Evolutionary conservation across 352 stramenopile species (phyloP).

Genomic region (Pythium monospermum): DNA sequence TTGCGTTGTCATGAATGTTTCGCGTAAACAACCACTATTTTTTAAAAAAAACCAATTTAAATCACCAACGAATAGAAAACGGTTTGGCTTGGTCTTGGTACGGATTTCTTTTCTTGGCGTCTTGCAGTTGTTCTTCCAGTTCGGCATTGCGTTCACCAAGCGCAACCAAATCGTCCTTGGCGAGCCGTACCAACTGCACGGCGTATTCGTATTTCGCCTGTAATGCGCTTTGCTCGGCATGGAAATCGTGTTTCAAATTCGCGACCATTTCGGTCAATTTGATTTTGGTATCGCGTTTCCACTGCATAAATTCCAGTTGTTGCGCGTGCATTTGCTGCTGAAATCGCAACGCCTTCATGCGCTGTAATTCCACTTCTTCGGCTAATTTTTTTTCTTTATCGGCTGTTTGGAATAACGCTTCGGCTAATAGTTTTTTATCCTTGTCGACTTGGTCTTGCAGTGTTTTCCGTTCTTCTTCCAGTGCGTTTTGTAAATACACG

Average conservation of each 20-base stretch:
- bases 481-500: conserved; percentile 44
- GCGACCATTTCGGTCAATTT: conserved; percentile 46
- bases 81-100: conserved; percentile 11
- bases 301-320: conserved; percentile 54
- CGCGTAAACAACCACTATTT: background rate
- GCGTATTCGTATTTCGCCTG: conserved; percentile 47
- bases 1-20: background rate
- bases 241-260: conserved; percentile 48
- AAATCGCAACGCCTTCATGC: conserved; percentile 35
- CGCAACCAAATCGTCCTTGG: conserved; percentile 56
- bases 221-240: conserved; percentile 39
- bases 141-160: conserved; percentile 49
- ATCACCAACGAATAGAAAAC: conserved; percentile 14
- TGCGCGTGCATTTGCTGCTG: conserved; percentile 55
- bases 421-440: conserved; percentile 47
- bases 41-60: background rate
- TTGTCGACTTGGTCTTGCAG: conserved; percentile 58
- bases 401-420: conserved; percentile 40
- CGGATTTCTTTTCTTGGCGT: background rate
- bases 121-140: conserved; percentile 33
- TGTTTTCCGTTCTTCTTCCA: conserved; percentile 56
- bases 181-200: conserved; percentile 43
- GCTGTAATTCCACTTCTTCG: conserved; percentile 67
- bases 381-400: conserved; percentile 79
- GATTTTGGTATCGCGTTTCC: conserved; percentile 38